Evolutionary conservation across 1,284 basidiomycete genomes (phyloP), one percentile per base, ranked within the genome.

Genomic region (Austroboletus olivaceoglutinosus): DNA sequence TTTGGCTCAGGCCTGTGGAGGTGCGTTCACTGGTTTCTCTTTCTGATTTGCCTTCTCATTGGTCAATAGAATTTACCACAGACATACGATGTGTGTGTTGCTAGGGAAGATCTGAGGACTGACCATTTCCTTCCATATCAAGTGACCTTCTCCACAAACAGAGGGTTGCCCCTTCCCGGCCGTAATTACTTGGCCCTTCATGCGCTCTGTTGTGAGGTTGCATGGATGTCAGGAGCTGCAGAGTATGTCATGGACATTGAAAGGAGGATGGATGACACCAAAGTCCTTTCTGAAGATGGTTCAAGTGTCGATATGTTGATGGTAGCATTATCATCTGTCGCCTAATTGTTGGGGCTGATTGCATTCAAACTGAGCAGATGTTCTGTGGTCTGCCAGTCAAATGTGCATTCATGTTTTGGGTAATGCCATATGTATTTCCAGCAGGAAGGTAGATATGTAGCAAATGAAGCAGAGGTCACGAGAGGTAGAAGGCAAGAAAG

Each of bases 1-100:
- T 50, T 31, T 52, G 45, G 50, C 18, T 53, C 11, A 46, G 43
- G 22, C 42, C 42, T 38, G 27, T 49, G 12, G 41, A 49, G 9
- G 47, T 49, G 42, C 27, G 41, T 33, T 13, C 23, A 9, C 30
- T 18, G 18, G 3, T 0, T 2, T 15, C 18, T 15, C 22, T 30
- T 19, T 12, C 33, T 3, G 15, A 7, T 11, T 39, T 25, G 16
- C n/a, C 46, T 31, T 30, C 4, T 39, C 13, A 27, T 2, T 2
- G 13, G 29, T 9, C 8, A 1, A 8, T 38, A 51, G 45, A 41
- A 5, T 18, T 8, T 4, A 7, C 45, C 11, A 10, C 19, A 51
- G 21, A 43, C 12, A 8, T 48, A 48, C 12, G 18, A 22, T 36
- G 23, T 48, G 19, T 48, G 33, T 30, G 21, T 19, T 16, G 10